A percentile compares a stretch with the other conserved stretches of the same genome.
Conservation (phyloP, 306 rosid genomes). For the Inga laurina region DNA sequence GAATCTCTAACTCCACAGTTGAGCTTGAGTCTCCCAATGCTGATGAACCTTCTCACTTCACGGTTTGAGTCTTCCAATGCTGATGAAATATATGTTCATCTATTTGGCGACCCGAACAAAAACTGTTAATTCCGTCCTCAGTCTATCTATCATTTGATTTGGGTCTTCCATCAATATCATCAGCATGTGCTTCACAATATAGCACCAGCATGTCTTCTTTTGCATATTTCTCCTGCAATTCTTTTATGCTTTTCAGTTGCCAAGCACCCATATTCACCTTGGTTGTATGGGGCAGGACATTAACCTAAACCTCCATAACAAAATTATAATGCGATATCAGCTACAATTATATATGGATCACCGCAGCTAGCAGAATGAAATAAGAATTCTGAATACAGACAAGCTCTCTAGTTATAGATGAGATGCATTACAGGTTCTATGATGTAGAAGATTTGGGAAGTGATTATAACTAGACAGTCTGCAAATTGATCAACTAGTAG, state of each 20-base stretch:
- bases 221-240: too few species aligned
- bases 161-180: too few species aligned
- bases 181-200: too few species aligned
- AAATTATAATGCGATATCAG: too few species aligned
- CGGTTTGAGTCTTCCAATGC: slow-evolving; percentile 7
- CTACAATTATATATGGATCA: too few species aligned
- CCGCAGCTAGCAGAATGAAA: not conserved
- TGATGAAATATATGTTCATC: slow-evolving; percentile 34
- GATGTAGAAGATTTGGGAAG: too few species aligned
- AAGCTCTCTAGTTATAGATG: not conserved
- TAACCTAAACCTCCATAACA: slow-evolving; percentile 36
- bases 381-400: not conserved
- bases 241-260: slow-evolving; percentile 44
- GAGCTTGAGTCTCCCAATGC: slow-evolving; percentile 8
- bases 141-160: too few species aligned
- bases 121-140: too few species aligned
- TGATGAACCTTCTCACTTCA: slow-evolving; percentile 33
- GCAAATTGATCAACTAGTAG: too few species aligned
- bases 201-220: too few species aligned
- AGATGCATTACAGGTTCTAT: too few species aligned
- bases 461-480: too few species aligned
- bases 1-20: slow-evolving; percentile 26
- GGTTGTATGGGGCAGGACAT: slow-evolving; percentile 42
- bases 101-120: slow-evolving; percentile 24
- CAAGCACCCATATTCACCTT: slow-evolving; percentile 51